Evolutionary conservation across 73 alveolate genomes (phyloP).

Genomic region (Tetrahymena thermophila): DNA sequence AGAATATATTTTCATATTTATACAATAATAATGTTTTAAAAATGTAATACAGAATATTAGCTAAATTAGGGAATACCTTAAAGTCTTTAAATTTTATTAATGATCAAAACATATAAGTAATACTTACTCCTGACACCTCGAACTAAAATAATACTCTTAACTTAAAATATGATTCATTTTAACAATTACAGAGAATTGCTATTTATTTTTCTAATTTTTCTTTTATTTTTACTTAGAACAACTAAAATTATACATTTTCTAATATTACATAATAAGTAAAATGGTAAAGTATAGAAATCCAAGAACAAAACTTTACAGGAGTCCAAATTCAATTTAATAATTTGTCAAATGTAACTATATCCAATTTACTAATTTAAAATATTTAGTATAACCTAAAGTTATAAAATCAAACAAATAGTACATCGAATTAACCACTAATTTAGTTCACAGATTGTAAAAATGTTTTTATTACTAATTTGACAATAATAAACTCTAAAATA

Average conservation of each 20-base stretch:
- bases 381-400: not conserved
- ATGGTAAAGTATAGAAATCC: not conserved
- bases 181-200: not conserved
- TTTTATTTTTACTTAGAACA: not conserved
- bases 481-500: not conserved
- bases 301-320: not conserved
- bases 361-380: not conserved
- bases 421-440: not conserved
- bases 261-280: not conserved
- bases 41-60: not conserved
- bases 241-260: not conserved
- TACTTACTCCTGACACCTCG: not conserved
- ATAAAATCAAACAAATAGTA: not conserved
- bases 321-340: not conserved
- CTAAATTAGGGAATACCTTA: not conserved
- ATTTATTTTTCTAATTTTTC: not conserved
- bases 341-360: not conserved
- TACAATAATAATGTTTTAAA: not conserved
- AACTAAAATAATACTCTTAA: not conserved
- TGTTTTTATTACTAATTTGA: not conserved
- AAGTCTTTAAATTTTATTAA: not conserved
- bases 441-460: not conserved
- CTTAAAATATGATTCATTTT: not conserved
- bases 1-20: not conserved
- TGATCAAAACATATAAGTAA: not conserved